Conservation (phyloP, 768 basidiomycete species). For the Leccinum incarnatum region DNA sequence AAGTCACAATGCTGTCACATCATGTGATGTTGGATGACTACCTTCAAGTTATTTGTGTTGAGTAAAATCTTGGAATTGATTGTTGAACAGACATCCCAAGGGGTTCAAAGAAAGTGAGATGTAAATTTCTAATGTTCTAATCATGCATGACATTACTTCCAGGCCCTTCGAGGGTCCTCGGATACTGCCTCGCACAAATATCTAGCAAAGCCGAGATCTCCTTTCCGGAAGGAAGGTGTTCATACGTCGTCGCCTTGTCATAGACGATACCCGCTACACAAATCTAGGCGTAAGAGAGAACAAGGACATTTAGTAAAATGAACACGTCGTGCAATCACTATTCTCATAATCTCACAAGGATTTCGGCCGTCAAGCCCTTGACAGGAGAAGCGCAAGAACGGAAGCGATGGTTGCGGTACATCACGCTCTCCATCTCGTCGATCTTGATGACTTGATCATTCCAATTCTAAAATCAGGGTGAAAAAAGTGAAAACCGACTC, state of each 20-base stretch:
- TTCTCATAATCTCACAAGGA: slow-evolving; percentile 75
- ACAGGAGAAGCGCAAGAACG: slow-evolving; percentile 74
- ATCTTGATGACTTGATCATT: slow-evolving; percentile 44
- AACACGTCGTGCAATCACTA: background rate
- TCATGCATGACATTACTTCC: slow-evolving; percentile 1
- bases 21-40: no score
- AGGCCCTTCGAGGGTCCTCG: slow-evolving; percentile 4
- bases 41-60: no score
- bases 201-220: slow-evolving; percentile 27
- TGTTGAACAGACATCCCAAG: no score
- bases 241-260: slow-evolving; percentile 45
- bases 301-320: background rate
- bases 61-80: no score
- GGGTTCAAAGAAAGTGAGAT: no score
- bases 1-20: no score
- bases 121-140: background rate
- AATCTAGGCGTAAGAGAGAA: slow-evolving; percentile 27
- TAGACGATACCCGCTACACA: slow-evolving; percentile 63
- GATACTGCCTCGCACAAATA: slow-evolving; percentile 27
- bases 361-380: slow-evolving; percentile 81
- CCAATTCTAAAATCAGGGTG: slow-evolving; percentile 44
- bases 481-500: background rate
- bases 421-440: slow-evolving; percentile 45
- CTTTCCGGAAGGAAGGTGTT: slow-evolving; percentile 58
- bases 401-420: slow-evolving; percentile 84